Conservation (phyloP, 129 eudicot genomes). For the Silybum marianum region DNA sequence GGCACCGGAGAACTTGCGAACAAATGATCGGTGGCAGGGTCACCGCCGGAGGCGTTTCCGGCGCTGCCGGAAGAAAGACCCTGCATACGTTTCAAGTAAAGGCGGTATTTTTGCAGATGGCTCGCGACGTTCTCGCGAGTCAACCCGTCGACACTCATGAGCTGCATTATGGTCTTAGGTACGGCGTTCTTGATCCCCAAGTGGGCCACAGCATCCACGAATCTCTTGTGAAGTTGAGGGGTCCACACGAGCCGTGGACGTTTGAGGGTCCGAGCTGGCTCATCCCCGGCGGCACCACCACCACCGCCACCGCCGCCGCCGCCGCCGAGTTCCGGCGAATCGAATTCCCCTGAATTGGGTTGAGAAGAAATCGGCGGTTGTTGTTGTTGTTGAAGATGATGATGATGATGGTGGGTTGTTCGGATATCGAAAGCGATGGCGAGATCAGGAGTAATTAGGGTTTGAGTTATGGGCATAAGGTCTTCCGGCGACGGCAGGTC, state of each 20-base stretch:
- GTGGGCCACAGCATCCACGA: constrained; percentile 95
- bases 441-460: constrained; percentile 83
- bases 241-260: constrained; percentile 98
- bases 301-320: constrained; percentile 28
- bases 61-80: constrained; percentile 56
- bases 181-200: constrained; percentile 94
- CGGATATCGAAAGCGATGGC: constrained; percentile 74
- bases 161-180: constrained; percentile 96
- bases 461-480: constrained; percentile 67
- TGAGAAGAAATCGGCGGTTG: constrained; percentile 39
- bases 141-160: constrained; percentile 94
- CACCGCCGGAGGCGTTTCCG: constrained; percentile 46
- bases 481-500: constrained; percentile 79
- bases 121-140: constrained; percentile 95
- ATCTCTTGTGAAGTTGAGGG: constrained; percentile 89
- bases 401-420: constrained; percentile 25
- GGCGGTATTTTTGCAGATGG: constrained; percentile 84
- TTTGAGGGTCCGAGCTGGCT: constrained; percentile 86
- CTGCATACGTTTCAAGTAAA: constrained; percentile 92
- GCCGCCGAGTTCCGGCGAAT: constrained; percentile 66
- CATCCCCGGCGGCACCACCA: constrained; percentile 37
- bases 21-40: constrained; percentile 73
- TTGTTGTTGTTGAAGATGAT: constrained; percentile 26
- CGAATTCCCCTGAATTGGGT: constrained; percentile 63
- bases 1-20: constrained; percentile 97